These are phyloP conservation scores for Pichia ethanolica DNA, from an alignment of 805 yeast genomes.

Conservation along the genomic window DNA sequence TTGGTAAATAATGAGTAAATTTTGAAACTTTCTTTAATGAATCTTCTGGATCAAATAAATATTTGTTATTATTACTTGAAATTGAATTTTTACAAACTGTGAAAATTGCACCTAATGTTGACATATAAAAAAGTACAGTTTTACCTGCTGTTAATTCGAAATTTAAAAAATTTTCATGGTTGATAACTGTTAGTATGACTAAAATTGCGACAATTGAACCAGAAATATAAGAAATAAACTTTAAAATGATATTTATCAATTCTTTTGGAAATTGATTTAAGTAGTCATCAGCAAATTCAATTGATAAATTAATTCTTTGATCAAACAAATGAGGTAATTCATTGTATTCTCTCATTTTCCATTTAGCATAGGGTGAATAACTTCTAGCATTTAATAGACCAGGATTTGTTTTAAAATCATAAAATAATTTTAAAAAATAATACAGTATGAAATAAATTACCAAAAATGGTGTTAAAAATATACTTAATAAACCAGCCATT, in stretches of 20 bases:
- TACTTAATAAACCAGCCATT: slow-evolving; percentile 80
- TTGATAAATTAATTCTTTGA: slow-evolving; percentile 68
- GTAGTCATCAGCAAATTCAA: slow-evolving; percentile 73
- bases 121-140: slow-evolving; percentile 80
- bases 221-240: slow-evolving; percentile 63
- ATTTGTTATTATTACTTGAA: slow-evolving; percentile 39
- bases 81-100: slow-evolving; percentile 72
- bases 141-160: slow-evolving; percentile 79
- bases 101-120: slow-evolving; percentile 81
- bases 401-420: slow-evolving; percentile 87
- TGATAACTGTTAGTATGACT: slow-evolving; percentile 68
- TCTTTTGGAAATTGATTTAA: slow-evolving; percentile 91
- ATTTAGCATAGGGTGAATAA: slow-evolving; percentile 89
- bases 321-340: slow-evolving; percentile 86
- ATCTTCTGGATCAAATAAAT: slow-evolving; percentile 88
- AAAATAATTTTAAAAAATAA: slow-evolving; percentile 85
- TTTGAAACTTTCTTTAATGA: slow-evolving; percentile 73
- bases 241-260: slow-evolving; percentile 44
- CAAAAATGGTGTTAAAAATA: slow-evolving; percentile 77
- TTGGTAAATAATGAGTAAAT: slow-evolving; percentile 86
- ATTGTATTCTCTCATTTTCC: slow-evolving; percentile 92
- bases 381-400: slow-evolving; percentile 75
- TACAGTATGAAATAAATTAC: slow-evolving; percentile 75
- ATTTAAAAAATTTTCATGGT: slow-evolving; percentile 85
- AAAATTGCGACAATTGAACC: slow-evolving; percentile 89